phyloP scores from a whole-genome alignment of 805 yeast genomes.

The Saturnispora halmiae region DNA sequence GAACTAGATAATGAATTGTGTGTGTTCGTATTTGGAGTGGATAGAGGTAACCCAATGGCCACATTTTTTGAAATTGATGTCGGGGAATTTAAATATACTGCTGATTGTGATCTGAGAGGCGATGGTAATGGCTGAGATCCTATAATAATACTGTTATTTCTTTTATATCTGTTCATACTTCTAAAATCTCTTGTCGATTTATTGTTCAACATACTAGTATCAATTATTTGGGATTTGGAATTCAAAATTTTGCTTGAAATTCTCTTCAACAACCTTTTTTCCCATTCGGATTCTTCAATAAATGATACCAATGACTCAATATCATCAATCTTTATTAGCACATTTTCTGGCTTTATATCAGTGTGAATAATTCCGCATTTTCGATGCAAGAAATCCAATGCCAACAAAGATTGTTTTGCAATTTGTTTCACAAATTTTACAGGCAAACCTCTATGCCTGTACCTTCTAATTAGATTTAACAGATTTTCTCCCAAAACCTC shows the following conservation, averaged over 20 bases:
- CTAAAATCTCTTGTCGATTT: slow-evolving; percentile 18
- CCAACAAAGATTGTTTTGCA: slow-evolving; percentile 45
- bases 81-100: neutral
- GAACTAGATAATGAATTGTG: slow-evolving; percentile 8
- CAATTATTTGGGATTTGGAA: slow-evolving; percentile 15
- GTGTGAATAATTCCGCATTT: slow-evolving; percentile 65
- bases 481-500: slow-evolving; percentile 94
- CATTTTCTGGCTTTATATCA: slow-evolving; percentile 71
- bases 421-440: slow-evolving; percentile 47
- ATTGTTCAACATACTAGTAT: slow-evolving; percentile 11
- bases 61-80: slow-evolving; percentile 10
- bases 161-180: slow-evolving; percentile 40
- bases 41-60: slow-evolving; percentile 11
- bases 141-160: slow-evolving; percentile 62
- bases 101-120: slow-evolving; percentile 51
- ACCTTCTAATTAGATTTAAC: slow-evolving; percentile 72
- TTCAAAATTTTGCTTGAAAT: slow-evolving; percentile 20
- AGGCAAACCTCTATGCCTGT: slow-evolving; percentile 43
- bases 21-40: slow-evolving; percentile 11
- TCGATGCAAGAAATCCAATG: slow-evolving; percentile 50
- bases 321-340: slow-evolving; percentile 43
- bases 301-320: slow-evolving; percentile 41
- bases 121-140: slow-evolving; percentile 93
- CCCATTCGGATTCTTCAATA: slow-evolving; percentile 34
- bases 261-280: slow-evolving; percentile 26